These are phyloP conservation scores for Piromyces sp. DNA, from an alignment of 192 early-diverging fungal species.

Conservation along the genomic window DNA sequence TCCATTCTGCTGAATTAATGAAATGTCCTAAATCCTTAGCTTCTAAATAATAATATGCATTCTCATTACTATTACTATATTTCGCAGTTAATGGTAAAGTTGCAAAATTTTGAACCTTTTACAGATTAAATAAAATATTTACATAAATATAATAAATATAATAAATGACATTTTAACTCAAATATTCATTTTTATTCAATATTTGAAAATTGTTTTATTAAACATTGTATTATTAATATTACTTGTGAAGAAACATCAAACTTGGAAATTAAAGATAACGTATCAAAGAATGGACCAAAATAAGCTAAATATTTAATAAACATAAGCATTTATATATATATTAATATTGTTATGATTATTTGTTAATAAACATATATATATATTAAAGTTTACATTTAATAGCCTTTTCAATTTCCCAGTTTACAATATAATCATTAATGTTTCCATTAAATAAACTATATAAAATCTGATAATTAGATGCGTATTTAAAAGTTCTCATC, in stretches of 20 bases:
- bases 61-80: slow-evolving; percentile 45
- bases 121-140: too few species aligned
- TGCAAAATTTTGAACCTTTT: slow-evolving; percentile 30
- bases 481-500: slow-evolving; percentile 70
- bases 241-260: neutral
- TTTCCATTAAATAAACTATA: slow-evolving; percentile 77
- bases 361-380: too few species aligned
- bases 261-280: slow-evolving; percentile 15
- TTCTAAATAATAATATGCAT: slow-evolving; percentile 29
- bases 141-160: too few species aligned
- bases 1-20: slow-evolving; percentile 94
- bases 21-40: slow-evolving; percentile 69
- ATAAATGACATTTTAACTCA: too few species aligned
- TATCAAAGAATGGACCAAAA: slow-evolving; percentile 54
- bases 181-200: too few species aligned
- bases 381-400: slow-evolving; percentile 22
- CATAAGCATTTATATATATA: too few species aligned
- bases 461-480: slow-evolving; percentile 63
- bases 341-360: too few species aligned
- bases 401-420: slow-evolving; percentile 70
- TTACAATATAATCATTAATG: slow-evolving; percentile 39
- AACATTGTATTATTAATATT: too few species aligned
- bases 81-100: slow-evolving; percentile 65
- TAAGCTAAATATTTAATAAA: slow-evolving; percentile 15
- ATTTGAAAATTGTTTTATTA: too few species aligned